Percentiles rank a stretch among this genome's conserved stretches.
Evolutionary conservation across 169 alveolate species (phyloP).

Genomic region (Plasmodium falciparum): DNA sequence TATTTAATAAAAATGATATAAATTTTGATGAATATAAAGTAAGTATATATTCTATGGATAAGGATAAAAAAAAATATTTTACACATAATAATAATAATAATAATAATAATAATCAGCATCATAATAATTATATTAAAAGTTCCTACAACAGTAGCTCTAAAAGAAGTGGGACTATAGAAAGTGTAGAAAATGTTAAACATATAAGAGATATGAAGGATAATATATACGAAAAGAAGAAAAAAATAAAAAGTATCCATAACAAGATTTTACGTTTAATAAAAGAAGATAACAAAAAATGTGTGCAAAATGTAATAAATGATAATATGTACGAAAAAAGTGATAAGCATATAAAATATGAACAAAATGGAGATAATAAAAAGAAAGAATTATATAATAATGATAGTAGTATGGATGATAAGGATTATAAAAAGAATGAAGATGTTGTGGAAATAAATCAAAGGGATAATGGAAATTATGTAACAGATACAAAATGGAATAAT

Average conservation of each 20-base stretch:
- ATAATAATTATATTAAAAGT: not conserved
- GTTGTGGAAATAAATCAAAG: no score
- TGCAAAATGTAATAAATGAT: no score
- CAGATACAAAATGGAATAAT: no score
- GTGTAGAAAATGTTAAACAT: not conserved
- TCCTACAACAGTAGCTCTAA: not conserved
- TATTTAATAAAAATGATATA: no score
- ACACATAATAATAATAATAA: not conserved
- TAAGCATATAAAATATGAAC: no score
- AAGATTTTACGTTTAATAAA: conserved; percentile 39
- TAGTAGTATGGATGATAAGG: no score
- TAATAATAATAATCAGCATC: not conserved
- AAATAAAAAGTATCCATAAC: conserved; percentile 63
- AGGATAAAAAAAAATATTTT: not conserved
- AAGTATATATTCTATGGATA: not conserved
- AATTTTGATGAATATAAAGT: not conserved
- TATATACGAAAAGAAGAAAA: conserved; percentile 41
- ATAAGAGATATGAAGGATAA: conserved; percentile 14
- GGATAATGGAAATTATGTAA: no score
- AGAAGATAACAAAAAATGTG: conserved; percentile 11
- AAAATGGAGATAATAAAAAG: no score
- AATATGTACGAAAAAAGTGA: no score
- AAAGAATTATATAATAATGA: no score
- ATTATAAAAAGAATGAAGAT: no score
- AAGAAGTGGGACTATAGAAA: not conserved